Evolutionary conservation across 2,329 filamentous ascomycete genomes (phyloP), one percentile per base, ranked within the genome.

Genomic region (Xylaria sp.): DNA sequence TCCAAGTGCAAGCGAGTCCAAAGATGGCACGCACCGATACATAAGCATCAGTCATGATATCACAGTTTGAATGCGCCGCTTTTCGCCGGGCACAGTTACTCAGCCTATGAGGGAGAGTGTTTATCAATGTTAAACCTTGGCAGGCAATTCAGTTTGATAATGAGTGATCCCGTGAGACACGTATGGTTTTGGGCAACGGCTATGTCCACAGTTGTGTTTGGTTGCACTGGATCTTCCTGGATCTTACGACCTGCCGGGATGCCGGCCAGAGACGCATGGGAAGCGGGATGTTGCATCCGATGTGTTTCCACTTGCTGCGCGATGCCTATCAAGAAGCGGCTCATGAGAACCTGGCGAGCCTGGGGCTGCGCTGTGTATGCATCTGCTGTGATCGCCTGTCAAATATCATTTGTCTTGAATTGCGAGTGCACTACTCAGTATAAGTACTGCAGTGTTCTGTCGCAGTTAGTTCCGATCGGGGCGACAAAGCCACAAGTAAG

Each of bases 251-350:
- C 48, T 56, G 62, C 63, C 46, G 50, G 39, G 58, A 51, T 37
- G 55, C 32, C 13, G 50, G 41, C 12, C 62, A 25, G 20, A 46
- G 41, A 23, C 18, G 41, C 28, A 57, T 13, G 5, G n/a, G 7
- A 34, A 52, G 46, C 13, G 39, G 59, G 50, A 55, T 46, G 57
- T 65, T 18, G 37, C 57, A 54, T 54, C 32, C 44, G 34, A 41
- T 41, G 58, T 69, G 55, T 66, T 61, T 54, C 50, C 56, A n/a
- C 23, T 41, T 28, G 46, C 63, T 59, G n/a, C 39, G 63, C 55
- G 25, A 41, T 25, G 25, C 55, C 39, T 28, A 23, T 39, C 52
- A n/a, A n/a, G 28, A 39, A 32, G 39, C 20, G 46, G 23, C 23
- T 46, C 23, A 25, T n/a, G 48, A 50, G 64, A 51, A 13, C n/a